Evolutionary conservation across 1,139 yeast species (phyloP).

Genomic region (Kazachstania sp.): DNA sequence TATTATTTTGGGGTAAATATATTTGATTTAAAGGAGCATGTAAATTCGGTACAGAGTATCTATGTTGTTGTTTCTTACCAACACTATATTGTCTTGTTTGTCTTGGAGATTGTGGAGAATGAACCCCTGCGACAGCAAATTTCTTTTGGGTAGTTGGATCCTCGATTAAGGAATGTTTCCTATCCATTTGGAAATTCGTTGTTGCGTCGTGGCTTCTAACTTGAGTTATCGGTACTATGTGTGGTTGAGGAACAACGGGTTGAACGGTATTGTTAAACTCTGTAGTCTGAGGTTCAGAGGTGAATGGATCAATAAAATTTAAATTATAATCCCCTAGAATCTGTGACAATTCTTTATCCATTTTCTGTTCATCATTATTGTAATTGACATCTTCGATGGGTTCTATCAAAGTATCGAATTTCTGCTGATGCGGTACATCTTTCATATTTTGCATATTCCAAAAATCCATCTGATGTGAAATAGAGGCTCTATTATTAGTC

Average conservation of each 20-base stretch:
- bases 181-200: not conserved
- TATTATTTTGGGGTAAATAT: not conserved
- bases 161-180: not conserved
- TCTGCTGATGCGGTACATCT: not conserved
- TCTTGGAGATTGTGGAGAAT: conserved; percentile 6
- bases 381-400: conserved; percentile 1
- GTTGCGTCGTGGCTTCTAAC: not conserved
- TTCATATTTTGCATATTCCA: conserved; percentile 19
- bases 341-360: conserved; percentile 21
- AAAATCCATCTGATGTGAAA: conserved; percentile 25
- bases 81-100: conserved; percentile 9
- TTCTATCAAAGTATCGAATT: not conserved
- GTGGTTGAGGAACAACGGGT: not conserved
- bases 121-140: conserved; percentile 2
- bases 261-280: not conserved
- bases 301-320: conserved; percentile 14
- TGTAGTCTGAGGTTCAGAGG: not conserved
- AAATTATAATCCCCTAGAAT: conserved; percentile 24
- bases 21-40: conserved; percentile 16
- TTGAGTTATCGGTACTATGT: not conserved
- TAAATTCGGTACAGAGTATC: conserved; percentile 21
- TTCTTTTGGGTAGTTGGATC: not conserved
- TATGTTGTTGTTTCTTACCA: conserved; percentile 18
- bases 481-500: conserved; percentile 19
- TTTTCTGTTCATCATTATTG: conserved; percentile 4